Conservation (phyloP, 2,329 filamentous ascomycete genomes). For the Rutstroemia sp. region DNA sequence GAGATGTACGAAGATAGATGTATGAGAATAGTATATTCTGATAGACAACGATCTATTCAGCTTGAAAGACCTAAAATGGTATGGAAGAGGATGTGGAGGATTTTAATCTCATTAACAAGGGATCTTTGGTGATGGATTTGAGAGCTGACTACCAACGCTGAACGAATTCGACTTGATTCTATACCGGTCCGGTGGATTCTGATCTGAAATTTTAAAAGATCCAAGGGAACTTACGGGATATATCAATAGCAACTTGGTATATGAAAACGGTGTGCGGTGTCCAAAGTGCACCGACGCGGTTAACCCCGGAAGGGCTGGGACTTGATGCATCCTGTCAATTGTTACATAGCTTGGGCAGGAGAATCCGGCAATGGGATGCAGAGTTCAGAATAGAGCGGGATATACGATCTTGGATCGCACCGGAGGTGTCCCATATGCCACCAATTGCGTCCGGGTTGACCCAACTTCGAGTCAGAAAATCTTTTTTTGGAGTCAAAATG, state of each 20-base stretch:
- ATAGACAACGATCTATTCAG: background rate
- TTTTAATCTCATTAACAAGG: background rate
- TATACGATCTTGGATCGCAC: background rate
- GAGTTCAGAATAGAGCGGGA: background rate
- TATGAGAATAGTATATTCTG: background rate
- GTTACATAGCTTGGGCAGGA: background rate
- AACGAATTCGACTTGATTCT: background rate
- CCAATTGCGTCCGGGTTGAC: background rate
- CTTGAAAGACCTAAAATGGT: constrained; percentile 1
- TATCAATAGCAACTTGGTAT: background rate
- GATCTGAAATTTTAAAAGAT: background rate
- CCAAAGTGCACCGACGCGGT: background rate
- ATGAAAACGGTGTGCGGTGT: background rate
- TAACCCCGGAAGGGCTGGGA: background rate
- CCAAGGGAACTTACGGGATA: background rate
- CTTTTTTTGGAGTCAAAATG: background rate
- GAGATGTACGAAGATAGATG: background rate
- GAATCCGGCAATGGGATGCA: background rate
- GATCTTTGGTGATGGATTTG: background rate
- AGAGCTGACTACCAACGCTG: constrained; percentile 6
- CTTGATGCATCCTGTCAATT: background rate
- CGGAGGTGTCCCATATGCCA: background rate
- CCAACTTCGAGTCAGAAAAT: background rate
- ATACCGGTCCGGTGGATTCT: background rate
- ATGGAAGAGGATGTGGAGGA: constrained; percentile 3